phyloP scores from a whole-genome alignment of 208 protist species.

The Leishmania lainsoni region DNA sequence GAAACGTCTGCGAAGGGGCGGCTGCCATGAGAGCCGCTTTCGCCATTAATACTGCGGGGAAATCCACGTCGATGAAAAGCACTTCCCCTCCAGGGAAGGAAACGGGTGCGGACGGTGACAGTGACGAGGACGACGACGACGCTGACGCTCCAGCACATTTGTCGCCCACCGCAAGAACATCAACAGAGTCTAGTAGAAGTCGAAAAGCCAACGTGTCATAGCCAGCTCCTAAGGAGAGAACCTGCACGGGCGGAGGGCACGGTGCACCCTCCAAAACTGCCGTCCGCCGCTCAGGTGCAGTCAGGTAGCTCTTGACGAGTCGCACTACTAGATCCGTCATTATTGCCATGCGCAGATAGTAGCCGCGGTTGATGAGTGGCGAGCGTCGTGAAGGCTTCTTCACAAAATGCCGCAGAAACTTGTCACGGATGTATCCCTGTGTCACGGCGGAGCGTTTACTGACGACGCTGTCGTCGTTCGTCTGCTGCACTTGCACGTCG shows the following conservation, averaged over 20 bases:
- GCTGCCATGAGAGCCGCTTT: slow-evolving; percentile 74
- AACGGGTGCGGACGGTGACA: neutral
- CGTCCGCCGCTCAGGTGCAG: slow-evolving; percentile 2
- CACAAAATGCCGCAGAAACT: slow-evolving; percentile 84
- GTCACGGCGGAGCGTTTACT: slow-evolving; percentile 89
- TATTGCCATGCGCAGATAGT: slow-evolving; percentile 86
- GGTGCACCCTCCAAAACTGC: neutral
- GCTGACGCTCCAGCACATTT: neutral
- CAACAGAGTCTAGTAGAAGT: slow-evolving; percentile 36
- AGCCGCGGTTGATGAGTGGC: slow-evolving; percentile 89
- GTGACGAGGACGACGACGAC: neutral
- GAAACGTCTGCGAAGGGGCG: slow-evolving; percentile 59
- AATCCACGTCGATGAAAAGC: slow-evolving; percentile 84
- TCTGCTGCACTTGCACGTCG: slow-evolving; percentile 86
- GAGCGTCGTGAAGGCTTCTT: slow-evolving; percentile 77
- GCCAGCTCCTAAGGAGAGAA: slow-evolving; percentile 87
- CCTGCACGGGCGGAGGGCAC: slow-evolving; percentile 48
- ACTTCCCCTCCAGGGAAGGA: slow-evolving; percentile 30
- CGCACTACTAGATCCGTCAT: slow-evolving; percentile 73
- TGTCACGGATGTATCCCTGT: slow-evolving; percentile 72
- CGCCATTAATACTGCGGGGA: slow-evolving; percentile 72
- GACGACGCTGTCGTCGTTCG: slow-evolving; percentile 91
- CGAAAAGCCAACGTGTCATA: slow-evolving; percentile 89
- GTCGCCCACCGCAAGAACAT: neutral
- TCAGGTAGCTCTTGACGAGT: slow-evolving; percentile 30